These are phyloP conservation scores for Ceratocystis destructans DNA, from an alignment of 2,329 filamentous ascomycete genomes.

Conservation along the genomic window DNA sequence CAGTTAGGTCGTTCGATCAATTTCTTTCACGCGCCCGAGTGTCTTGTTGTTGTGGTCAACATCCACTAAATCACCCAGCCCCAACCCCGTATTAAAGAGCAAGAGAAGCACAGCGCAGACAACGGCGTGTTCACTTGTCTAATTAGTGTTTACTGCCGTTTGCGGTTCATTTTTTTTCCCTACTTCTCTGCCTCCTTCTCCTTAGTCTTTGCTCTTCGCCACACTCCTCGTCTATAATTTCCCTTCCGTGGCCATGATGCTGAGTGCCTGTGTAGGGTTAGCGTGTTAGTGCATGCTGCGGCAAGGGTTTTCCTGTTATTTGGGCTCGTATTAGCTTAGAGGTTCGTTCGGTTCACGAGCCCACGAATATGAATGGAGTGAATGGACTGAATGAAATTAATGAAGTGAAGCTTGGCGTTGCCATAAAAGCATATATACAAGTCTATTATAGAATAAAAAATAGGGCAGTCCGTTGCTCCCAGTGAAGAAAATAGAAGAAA, in stretches of 20 bases:
- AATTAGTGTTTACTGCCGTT: neutral
- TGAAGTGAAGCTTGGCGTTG: too few relatives aligned
- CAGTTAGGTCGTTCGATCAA: neutral
- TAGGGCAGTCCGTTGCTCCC: neutral
- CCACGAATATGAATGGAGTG: too few relatives aligned
- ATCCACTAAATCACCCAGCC: neutral
- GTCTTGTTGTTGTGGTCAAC: neutral
- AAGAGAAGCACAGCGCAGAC: neutral
- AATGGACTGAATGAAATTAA: too few relatives aligned
- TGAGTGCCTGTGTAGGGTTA: neutral
- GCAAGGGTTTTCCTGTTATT: neutral
- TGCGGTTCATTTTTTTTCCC: neutral
- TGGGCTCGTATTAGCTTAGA: too few relatives aligned
- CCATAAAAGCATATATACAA: neutral
- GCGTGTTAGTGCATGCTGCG: neutral
- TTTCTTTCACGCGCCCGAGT: constrained; percentile 2
- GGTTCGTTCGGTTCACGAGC: too few relatives aligned
- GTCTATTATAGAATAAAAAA: neutral
- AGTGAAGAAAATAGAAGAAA: too few relatives aligned
- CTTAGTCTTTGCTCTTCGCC: neutral
- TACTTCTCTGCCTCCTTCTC: too few relatives aligned
- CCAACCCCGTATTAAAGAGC: neutral
- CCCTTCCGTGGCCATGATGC: neutral
- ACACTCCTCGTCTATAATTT: neutral
- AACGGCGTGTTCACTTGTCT: neutral